Conservation (phyloP, 1,284 basidiomycete genomes). For the Rhodofomes roseus region DNA sequence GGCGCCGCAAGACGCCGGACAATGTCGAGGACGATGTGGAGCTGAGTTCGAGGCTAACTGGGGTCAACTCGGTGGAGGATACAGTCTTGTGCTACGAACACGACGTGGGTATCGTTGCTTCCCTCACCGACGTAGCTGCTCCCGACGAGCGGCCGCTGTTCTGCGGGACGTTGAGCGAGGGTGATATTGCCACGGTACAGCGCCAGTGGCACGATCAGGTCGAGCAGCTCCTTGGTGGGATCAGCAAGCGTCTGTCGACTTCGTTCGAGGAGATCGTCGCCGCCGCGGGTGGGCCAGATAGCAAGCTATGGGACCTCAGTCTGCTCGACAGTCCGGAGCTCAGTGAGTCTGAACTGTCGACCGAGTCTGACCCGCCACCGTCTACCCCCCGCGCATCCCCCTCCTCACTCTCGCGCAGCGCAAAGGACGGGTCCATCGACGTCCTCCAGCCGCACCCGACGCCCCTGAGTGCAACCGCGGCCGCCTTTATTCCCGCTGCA, state of each 20-base stretch:
- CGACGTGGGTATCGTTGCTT: conserved; percentile 21
- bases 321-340: conserved; percentile 18
- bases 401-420: not conserved
- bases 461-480: conserved; percentile 28
- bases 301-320: conserved; percentile 20
- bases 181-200: conserved; percentile 6
- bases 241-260: conserved; percentile 17
- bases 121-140: conserved; percentile 1
- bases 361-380: conserved; percentile 25
- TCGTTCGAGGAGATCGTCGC: conserved; percentile 12
- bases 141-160: conserved; percentile 1
- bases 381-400: conserved; percentile 19
- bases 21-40: conserved; percentile 16
- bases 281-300: conserved; percentile 6
- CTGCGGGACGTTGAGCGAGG: conserved; percentile 8
- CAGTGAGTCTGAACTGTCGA: conserved; percentile 26
- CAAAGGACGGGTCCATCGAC: conserved; percentile 4
- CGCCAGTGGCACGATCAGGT: conserved; percentile 23
- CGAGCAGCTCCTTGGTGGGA: conserved; percentile 21
- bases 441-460: conserved; percentile 27
- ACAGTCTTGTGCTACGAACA: conserved; percentile 24
- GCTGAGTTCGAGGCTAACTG: conserved; percentile 22
- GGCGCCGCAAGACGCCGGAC: conserved; percentile 10
- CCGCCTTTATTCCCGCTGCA: conserved; percentile 27
- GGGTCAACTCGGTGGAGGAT: conserved; percentile 25